Conservation (phyloP, 1,284 basidiomycete genomes). For the Neonothopanus nambi region DNA sequence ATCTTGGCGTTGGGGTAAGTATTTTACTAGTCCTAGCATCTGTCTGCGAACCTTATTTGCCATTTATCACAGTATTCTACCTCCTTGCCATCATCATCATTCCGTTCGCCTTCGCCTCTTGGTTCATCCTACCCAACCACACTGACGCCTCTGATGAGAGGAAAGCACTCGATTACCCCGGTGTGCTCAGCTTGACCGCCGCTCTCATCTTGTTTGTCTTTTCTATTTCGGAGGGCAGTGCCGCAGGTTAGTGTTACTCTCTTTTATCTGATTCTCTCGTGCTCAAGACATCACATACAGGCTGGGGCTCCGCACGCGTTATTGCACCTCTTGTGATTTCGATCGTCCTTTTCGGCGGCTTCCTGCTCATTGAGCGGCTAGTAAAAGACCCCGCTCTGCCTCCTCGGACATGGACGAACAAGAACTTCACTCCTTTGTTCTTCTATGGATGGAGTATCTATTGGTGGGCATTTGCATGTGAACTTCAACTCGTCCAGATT, state of each 20-base stretch:
- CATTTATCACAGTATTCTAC: constrained; percentile 17
- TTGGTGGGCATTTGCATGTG: constrained; percentile 18
- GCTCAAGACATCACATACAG: constrained; percentile 4
- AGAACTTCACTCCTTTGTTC: constrained; percentile 20
- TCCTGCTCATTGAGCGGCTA: constrained; percentile 18
- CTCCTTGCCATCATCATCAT: constrained; percentile 21
- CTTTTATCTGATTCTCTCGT: neutral
- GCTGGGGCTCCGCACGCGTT: constrained; percentile 19
- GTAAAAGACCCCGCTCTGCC: constrained; percentile 22
- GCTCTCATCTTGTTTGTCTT: constrained; percentile 22
- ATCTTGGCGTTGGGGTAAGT: constrained; percentile 24
- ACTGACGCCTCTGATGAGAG: constrained; percentile 2
- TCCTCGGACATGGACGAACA: constrained; percentile 18
- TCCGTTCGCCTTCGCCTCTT: constrained; percentile 16
- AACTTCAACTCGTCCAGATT: constrained; percentile 12
- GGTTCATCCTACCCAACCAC: constrained; percentile 21
- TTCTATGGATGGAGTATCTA: constrained; percentile 23
- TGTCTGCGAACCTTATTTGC: no score
- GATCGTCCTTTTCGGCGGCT: constrained; percentile 15
- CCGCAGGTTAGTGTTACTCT: constrained; percentile 6
- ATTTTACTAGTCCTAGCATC: no score
- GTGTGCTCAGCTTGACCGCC: constrained; percentile 18
- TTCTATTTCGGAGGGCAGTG: constrained; percentile 19
- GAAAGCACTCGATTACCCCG: constrained; percentile 19
- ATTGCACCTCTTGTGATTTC: constrained; percentile 20